Evolutionary conservation across 129 eudicot genomes (phyloP), one percentile per base, ranked within the genome.

Genomic region (Solidago caesia): DNA sequence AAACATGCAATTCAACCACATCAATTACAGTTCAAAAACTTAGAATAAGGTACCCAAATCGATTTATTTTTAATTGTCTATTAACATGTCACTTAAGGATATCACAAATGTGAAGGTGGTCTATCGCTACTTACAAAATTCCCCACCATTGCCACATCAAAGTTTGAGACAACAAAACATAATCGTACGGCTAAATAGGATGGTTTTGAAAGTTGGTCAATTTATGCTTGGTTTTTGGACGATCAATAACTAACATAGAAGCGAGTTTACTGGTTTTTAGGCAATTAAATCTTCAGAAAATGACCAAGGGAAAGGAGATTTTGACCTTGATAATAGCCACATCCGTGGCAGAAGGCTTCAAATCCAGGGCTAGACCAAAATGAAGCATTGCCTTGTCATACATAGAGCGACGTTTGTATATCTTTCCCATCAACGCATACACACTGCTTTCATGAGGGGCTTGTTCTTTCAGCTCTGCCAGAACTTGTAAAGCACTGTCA

Each of bases 291-390:
- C 39, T 15, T 7, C 0, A n/a, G 41, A 16, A 62, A 74, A 7
- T 33, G 25, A 62, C 29, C 56, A 49, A 47, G 4, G 43, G 46
- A 75, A 29, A 39, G 43, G 5, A 10, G 76, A 68, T 70, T 64
- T 26, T 39, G 25, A 95, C 99, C 99, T 95, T 95, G 47, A 95
- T 95, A 63, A 88, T 78, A 77, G 99, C 97, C 67, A 95, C 99
- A 83, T 95, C 99, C 0, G 99, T 84, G 49, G 99, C 96, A 33
- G 99, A 85, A 78, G 99, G 99, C 83, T 95, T 95, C 84, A 95
- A 75, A 85, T 95, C 99, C 85, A 95, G 81, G 44, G 97, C 97
- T 12, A 89, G 81, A 82, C 99, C 99, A 84, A 95, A 95, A 84
- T 95, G 91, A 82, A 89, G 97, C 99, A 95, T 95, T 29, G 99